phyloP scores from a whole-genome alignment of 495 filamentous ascomycete species.

The Trichoderma virens region DNA sequence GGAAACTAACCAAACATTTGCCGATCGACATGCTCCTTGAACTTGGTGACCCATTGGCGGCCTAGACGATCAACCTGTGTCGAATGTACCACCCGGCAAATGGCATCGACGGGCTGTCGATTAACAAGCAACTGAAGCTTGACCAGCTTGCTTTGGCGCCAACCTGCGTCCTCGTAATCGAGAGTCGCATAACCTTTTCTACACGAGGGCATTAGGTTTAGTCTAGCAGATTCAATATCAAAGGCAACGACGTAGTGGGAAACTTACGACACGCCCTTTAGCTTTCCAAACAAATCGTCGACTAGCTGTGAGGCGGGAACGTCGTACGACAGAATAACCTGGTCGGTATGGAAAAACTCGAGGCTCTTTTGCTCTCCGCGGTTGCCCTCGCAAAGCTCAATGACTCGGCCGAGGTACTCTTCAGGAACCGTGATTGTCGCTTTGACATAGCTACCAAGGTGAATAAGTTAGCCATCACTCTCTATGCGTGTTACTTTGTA shows the following conservation, averaged over 20 bases:
- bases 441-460: conserved; percentile 46
- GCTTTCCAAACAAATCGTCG: conserved; percentile 94
- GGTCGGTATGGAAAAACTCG: conserved; percentile 85
- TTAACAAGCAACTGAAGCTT: conserved; percentile 94
- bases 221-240: background rate
- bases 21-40: conserved; percentile 91
- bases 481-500: background rate
- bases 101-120: conserved; percentile 83
- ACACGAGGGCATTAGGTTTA: background rate
- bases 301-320: conserved; percentile 82
- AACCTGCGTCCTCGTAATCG: conserved; percentile 93
- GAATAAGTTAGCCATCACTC: background rate
- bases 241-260: conserved; percentile 48
- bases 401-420: conserved; percentile 87
- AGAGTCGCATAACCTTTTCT: conserved; percentile 61
- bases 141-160: conserved; percentile 68
- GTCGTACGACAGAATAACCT: conserved; percentile 92
- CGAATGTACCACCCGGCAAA: conserved; percentile 78
- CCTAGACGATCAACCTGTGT: conserved; percentile 72
- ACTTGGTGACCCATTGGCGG: conserved; percentile 84
- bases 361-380: conserved; percentile 79
- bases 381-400: conserved; percentile 88
- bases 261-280: conserved; percentile 68
- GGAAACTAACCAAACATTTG: conserved; percentile 73
- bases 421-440: conserved; percentile 88